phyloP scores from a whole-genome alignment of 768 basidiomycete genomes.

The Rubroboletus pulcherrimus region DNA sequence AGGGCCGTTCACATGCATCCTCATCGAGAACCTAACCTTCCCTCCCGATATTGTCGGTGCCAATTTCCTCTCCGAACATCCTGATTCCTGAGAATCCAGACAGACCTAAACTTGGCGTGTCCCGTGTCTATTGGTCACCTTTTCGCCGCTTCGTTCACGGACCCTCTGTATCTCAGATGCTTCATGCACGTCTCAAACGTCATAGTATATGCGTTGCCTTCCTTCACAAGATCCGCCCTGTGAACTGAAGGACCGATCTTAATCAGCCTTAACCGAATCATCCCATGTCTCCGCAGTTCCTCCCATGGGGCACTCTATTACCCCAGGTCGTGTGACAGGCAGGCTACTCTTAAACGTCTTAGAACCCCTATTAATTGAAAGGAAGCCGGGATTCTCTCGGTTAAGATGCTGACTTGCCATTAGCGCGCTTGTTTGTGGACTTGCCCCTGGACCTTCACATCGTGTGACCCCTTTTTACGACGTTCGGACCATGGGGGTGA shows the following conservation, averaged over 20 bases:
- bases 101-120: constrained; percentile 3
- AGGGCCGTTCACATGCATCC: constrained; percentile 13
- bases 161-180: constrained; percentile 1
- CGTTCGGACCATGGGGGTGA: constrained; percentile 2
- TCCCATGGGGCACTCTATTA: constrained; percentile 27
- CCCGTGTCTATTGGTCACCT: constrained; percentile 2
- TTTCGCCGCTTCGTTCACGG: constrained; percentile 18
- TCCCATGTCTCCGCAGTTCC: constrained; percentile 19
- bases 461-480: background rate
- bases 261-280: constrained; percentile 7
- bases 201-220: constrained; percentile 16
- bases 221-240: constrained; percentile 27
- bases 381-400: constrained; percentile 3
- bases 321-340: constrained; percentile 29
- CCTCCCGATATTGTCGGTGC: background rate
- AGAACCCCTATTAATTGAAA: constrained; percentile 8
- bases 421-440: background rate
- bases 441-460: constrained; percentile 8
- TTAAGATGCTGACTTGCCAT: constrained; percentile 1
- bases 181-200: constrained; percentile 10
- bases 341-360: background rate
- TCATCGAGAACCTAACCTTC: constrained; percentile 15
- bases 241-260: constrained; percentile 12
- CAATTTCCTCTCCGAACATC: constrained; percentile 3
- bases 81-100: constrained; percentile 18